These are phyloP conservation scores for Russula earlei DNA, from an alignment of 768 basidiomycete genomes.

Conservation along the genomic window DNA sequence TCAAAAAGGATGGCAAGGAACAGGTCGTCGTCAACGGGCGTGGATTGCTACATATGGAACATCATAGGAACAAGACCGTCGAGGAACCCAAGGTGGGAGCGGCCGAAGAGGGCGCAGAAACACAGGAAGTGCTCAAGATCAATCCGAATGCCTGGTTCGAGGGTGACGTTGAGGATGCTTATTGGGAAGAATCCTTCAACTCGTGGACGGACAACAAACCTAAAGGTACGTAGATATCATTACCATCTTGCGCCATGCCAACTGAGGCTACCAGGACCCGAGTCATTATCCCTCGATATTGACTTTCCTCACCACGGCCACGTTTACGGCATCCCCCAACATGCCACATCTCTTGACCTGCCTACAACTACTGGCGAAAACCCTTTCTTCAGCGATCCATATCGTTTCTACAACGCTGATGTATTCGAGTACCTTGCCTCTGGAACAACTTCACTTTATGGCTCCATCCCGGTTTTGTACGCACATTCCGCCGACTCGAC, in stretches of 20 bases:
- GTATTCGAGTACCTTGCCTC: conserved; percentile 93
- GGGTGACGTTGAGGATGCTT: conserved; percentile 71
- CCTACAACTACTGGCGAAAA: conserved; percentile 79
- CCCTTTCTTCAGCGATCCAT: conserved; percentile 77
- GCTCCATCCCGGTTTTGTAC: conserved; percentile 86
- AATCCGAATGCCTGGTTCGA: conserved; percentile 76
- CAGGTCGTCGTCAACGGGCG: conserved; percentile 86
- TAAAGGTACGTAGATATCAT: conserved; percentile 50
- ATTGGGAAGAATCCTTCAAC: conserved; percentile 83
- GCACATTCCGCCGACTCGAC: conserved; percentile 84
- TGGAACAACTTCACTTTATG: conserved; percentile 75
- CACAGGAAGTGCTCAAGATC: conserved; percentile 45
- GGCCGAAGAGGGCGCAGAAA: conserved; percentile 31
- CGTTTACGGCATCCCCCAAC: conserved; percentile 95
- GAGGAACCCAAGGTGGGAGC: conserved; percentile 39
- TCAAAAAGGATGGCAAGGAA: conserved; percentile 65
- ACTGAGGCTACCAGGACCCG: conserved; percentile 58
- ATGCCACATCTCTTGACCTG: conserved; percentile 81
- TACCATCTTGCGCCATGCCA: neutral
- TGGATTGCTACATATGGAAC: conserved; percentile 94
- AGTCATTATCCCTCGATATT: conserved; percentile 87
- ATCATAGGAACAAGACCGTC: conserved; percentile 67
- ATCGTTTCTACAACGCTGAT: conserved; percentile 89
- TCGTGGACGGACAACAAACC: conserved; percentile 92
- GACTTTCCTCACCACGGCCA: conserved; percentile 86